A percentile compares a stretch with the other conserved stretches of the same genome.
phyloP scores from a whole-genome alignment of 228 moss, liverwort and hornwort genomes.

The Sphagnum fallax region DNA sequence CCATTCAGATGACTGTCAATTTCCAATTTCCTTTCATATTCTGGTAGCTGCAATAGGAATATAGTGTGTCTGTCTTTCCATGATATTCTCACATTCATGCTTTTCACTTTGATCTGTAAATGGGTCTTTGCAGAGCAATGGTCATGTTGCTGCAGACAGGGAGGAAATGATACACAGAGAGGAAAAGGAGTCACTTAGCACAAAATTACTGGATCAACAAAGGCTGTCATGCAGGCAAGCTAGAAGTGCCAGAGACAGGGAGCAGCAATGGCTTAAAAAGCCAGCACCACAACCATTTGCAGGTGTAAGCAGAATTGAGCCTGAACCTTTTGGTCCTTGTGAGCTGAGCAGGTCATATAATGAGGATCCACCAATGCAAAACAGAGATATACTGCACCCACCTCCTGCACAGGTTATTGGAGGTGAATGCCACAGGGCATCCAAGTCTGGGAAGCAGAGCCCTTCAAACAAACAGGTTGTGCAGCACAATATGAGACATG shows the following conservation, averaged over 20 bases:
- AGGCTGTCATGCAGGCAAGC: background rate
- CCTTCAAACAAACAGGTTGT: background rate
- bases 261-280: too few relatives aligned
- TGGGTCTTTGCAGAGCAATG: background rate
- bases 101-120: too few relatives aligned
- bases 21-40: background rate
- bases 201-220: background rate
- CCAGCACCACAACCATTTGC: background rate
- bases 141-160: background rate
- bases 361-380: background rate
- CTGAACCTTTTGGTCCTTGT: background rate
- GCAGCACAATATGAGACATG: background rate
- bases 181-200: background rate
- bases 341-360: background rate
- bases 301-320: background rate
- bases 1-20: background rate
- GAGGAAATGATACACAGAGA: background rate
- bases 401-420: background rate
- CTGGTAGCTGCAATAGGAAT: background rate
- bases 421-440: background rate
- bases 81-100: background rate
- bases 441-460: background rate
- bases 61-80: background rate
- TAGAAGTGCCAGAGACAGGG: too few relatives aligned
- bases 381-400: background rate